Conservation (phyloP, 306 rosid species). For the Datisca glomerata region DNA sequence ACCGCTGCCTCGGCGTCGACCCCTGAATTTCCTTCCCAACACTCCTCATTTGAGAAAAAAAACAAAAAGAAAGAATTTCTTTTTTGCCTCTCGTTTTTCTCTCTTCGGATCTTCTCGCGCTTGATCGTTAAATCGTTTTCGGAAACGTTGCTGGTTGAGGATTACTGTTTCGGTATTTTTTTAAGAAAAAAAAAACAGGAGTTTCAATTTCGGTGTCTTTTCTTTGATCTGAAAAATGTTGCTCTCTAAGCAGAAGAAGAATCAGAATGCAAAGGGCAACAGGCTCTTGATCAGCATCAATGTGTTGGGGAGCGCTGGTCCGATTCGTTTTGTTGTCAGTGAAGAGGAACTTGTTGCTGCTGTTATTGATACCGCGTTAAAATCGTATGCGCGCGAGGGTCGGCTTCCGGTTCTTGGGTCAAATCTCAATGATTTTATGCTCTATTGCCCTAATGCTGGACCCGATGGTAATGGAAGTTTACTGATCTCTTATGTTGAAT, state of each 20-base stretch:
- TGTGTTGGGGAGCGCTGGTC: conserved; percentile 89
- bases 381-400: conserved; percentile 90
- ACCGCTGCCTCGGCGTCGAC: conserved; percentile 97
- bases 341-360: conserved; percentile 62
- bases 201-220: not conserved
- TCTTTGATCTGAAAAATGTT: conserved; percentile 32
- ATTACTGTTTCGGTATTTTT: not conserved
- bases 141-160: not conserved
- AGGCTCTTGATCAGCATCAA: conserved; percentile 71
- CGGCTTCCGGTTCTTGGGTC: conserved; percentile 73
- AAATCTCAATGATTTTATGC: conserved; percentile 36
- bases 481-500: not conserved
- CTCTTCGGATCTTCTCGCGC: not conserved
- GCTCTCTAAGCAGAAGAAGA: conserved; percentile 79
- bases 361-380: conserved; percentile 71
- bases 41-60: not conserved
- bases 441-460: conserved; percentile 58
- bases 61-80: not conserved
- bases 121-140: not conserved
- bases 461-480: conserved; percentile 44
- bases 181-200: not conserved
- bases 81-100: not conserved
- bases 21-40: conserved; percentile 27
- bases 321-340: conserved; percentile 73
- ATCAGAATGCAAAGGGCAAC: conserved; percentile 34